Evolutionary conservation across 192 early-diverging fungal species (phyloP), one percentile per base, ranked within the genome.

Genomic region (Coemansia sp.): DNA sequence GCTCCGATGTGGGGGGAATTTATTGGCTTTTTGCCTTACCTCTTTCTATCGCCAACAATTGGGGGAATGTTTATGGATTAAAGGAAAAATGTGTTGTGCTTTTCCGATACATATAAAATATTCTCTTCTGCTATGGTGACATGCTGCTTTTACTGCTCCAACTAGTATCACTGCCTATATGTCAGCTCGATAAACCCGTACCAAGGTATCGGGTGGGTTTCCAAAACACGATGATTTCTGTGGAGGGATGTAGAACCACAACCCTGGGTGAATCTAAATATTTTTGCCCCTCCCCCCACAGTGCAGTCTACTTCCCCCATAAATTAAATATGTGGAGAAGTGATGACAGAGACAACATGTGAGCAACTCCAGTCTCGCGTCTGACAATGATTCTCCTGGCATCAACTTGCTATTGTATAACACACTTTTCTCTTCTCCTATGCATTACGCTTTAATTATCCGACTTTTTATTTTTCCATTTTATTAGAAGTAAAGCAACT

Each of bases 231-330:
- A 27, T 59, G 57, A 21, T 31, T 31, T 5, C 32, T 24, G 36
- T 60, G 59, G 22, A 61, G 27, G 36, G 27, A 61, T 27, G 7
- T 22, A 60, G 39, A 31, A 22, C 58, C 14, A 8, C 32, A 46
- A 46, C 9, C 14, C 39, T 14, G 39, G 39, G 39, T 46, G 39
- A 46, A 46, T 46, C 39, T 4, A 46, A 14, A 1, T 17, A 46
- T 46, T 27, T 27, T 27, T 3, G 27, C 39, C 39, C 17, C 9
- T 2, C 17, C 14, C 39, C 39, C 39, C 11, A 46, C 39, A 46
- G 39, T 46, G 14, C 39, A 46, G 39, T 46, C 39, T 3, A 14
- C 39, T 46, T 46, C 39, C 39, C 39, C 39, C 39, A 46, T 46
- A 46, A 46, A 46, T 46, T 7, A 14, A 17, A 0, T 10, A 17